Evolutionary conservation across 1,284 basidiomycete genomes (phyloP).

Genomic region (Leccinum holopus): DNA sequence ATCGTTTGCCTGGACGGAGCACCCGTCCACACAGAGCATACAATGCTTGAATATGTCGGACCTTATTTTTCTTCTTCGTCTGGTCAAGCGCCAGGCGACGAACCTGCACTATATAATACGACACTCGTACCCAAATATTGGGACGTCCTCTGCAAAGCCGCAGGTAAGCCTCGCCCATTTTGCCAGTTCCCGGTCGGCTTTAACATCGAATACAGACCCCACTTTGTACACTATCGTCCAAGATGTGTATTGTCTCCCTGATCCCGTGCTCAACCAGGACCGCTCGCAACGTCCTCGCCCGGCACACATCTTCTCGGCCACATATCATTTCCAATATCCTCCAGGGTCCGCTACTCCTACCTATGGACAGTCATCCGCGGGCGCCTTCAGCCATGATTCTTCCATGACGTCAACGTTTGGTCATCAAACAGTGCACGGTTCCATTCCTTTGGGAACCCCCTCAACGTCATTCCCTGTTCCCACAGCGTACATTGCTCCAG

Average conservation of each 20-base stretch:
- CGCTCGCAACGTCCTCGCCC: constrained; percentile 25
- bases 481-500: background rate
- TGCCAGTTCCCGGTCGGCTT: background rate
- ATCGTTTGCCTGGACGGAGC: constrained; percentile 50
- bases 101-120: constrained; percentile 53
- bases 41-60: constrained; percentile 41
- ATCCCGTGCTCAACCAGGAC: constrained; percentile 19
- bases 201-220: constrained; percentile 40
- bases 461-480: constrained; percentile 11
- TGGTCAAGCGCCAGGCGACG: constrained; percentile 32
- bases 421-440: constrained; percentile 11
- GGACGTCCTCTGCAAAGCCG: constrained; percentile 50
- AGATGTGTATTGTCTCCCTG: constrained; percentile 44
- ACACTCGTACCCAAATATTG: constrained; percentile 60
- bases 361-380: constrained; percentile 6
- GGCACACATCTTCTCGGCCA: constrained; percentile 47
- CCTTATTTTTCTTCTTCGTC: constrained; percentile 25
- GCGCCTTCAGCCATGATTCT: constrained; percentile 1
- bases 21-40: constrained; percentile 50
- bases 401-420: constrained; percentile 23
- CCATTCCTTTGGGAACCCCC: background rate
- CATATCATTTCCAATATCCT: constrained; percentile 50
- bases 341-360: constrained; percentile 2
- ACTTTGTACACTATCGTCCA: constrained; percentile 55
- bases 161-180: constrained; percentile 41